These are phyloP conservation scores for Fonsecaea monophora DNA, from an alignment of 2,329 filamentous ascomycete genomes.

Conservation along the genomic window DNA sequence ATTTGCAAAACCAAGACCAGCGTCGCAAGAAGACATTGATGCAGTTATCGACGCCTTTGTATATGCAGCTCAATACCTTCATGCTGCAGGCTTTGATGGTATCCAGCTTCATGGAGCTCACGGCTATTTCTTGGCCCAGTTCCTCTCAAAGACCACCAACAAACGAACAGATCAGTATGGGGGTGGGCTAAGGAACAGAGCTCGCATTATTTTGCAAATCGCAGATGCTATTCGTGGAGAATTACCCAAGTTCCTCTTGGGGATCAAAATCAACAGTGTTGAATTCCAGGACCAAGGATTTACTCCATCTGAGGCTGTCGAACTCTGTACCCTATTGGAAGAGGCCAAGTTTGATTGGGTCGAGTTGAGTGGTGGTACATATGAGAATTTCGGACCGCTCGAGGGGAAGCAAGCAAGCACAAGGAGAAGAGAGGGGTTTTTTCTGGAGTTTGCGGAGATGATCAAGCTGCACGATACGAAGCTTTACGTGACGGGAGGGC, in stretches of 20 bases:
- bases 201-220: conserved; percentile 64
- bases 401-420: conserved; percentile 56
- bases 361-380: conserved; percentile 67
- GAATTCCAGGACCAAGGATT: conserved; percentile 59
- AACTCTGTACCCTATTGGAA: conserved; percentile 48
- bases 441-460: conserved; percentile 64
- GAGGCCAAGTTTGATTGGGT: conserved; percentile 47
- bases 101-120: conserved; percentile 60
- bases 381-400: conserved; percentile 55
- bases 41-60: conserved; percentile 65
- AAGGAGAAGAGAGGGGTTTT: conserved; percentile 64
- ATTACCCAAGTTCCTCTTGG: conserved; percentile 51
- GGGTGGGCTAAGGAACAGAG: conserved; percentile 69
- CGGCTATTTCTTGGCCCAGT: conserved; percentile 65
- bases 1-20: conserved; percentile 32
- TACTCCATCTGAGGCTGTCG: conserved; percentile 56
- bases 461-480: conserved; percentile 61
- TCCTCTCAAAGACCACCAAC: conserved; percentile 61
- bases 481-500: conserved; percentile 65
- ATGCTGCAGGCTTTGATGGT: conserved; percentile 67
- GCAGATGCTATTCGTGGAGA: conserved; percentile 46
- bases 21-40: conserved; percentile 51
- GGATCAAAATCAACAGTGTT: conserved; percentile 66
- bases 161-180: conserved; percentile 69
- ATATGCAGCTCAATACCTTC: conserved; percentile 66